phyloP scores from a whole-genome alignment of 2,329 filamentous ascomycete genomes.

The Pyrenophora teres region DNA sequence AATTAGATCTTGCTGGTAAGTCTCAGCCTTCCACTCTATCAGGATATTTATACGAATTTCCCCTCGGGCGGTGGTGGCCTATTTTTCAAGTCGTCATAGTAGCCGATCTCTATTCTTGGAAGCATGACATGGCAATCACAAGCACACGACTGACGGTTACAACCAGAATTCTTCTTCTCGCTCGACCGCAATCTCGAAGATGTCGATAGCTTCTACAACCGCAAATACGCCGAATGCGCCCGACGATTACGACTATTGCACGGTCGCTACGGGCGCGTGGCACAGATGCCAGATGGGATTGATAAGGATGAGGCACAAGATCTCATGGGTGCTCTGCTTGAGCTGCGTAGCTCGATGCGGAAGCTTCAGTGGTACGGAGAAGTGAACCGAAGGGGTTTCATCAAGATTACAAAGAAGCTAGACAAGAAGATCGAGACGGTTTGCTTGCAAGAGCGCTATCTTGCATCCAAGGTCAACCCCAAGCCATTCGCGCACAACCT shows the following conservation, averaged over 20 bases:
- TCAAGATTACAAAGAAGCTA: conserved; percentile 98
- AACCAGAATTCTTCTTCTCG: conserved; percentile 89
- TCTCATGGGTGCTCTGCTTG: conserved; percentile 84
- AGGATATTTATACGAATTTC: too few species aligned
- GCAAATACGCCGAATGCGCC: conserved; percentile 83
- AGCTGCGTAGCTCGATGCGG: conserved; percentile 82
- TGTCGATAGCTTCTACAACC: conserved; percentile 96
- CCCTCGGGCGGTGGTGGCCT: too few species aligned
- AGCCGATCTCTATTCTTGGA: not conserved
- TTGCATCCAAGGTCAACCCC: conserved; percentile 88
- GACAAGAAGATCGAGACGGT: conserved; percentile 88
- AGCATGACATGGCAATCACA: not conserved
- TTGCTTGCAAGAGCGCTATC: conserved; percentile 80
- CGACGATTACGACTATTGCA: conserved; percentile 84
- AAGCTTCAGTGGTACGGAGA: conserved; percentile 98
- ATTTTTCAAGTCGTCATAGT: not conserved
- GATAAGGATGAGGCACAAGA: conserved; percentile 92
- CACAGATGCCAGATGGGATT: conserved; percentile 71
- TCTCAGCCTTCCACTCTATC: not conserved
- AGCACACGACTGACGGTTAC: conserved; percentile 8
- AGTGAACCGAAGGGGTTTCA: conserved; percentile 91
- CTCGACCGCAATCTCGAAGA: conserved; percentile 97
- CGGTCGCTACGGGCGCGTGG: conserved; percentile 79
- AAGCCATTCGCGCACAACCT: conserved; percentile 82
- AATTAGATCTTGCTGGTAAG: conserved; percentile 90